Percentiles rank a stretch among this genome's conserved stretches.
These are phyloP conservation scores for Ceratobasidium papillatum DNA, from an alignment of 1,284 basidiomycete genomes.

Conservation along the genomic window DNA sequence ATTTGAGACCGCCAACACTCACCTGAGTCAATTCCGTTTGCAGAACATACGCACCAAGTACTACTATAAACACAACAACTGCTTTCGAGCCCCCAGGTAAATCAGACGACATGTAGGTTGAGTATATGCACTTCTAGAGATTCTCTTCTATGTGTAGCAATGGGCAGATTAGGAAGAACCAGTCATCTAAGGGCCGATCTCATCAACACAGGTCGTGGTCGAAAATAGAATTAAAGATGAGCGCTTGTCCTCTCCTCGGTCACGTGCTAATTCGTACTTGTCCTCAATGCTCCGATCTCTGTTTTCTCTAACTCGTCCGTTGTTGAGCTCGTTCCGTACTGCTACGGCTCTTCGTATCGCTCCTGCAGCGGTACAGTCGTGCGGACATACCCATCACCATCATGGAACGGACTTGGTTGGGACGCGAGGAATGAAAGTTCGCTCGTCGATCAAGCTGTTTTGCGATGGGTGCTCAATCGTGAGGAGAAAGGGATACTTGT, in stretches of 20 bases:
- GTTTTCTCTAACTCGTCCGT: constrained; percentile 67
- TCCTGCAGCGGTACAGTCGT: constrained; percentile 50
- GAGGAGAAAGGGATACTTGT: constrained; percentile 88
- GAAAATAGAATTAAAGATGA: not conserved
- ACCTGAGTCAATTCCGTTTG: constrained; percentile 47
- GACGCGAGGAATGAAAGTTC: constrained; percentile 93
- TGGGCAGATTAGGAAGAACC: not conserved
- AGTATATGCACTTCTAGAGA: not conserved
- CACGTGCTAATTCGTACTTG: not conserved
- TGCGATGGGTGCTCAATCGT: constrained; percentile 91
- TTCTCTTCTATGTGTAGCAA: not conserved
- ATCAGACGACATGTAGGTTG: not conserved
- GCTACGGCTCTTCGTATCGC: constrained; percentile 50
- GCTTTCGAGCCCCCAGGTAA: constrained; percentile 27
- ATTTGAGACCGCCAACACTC: constrained; percentile 59
- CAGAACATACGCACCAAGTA: constrained; percentile 48
- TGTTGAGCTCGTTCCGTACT: constrained; percentile 60
- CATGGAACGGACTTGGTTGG: constrained; percentile 53
- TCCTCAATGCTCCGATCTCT: constrained; percentile 69
- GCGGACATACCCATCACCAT: constrained; percentile 47
- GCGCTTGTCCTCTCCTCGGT: constrained; percentile 1
- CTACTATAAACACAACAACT: constrained; percentile 41
- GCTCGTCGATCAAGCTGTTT: constrained; percentile 91
- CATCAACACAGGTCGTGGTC: constrained; percentile 13
- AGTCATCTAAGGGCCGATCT: constrained; percentile 18